Evolutionary conservation across 345 rosid species (phyloP).

Genomic region (Litchi chinensis): DNA sequence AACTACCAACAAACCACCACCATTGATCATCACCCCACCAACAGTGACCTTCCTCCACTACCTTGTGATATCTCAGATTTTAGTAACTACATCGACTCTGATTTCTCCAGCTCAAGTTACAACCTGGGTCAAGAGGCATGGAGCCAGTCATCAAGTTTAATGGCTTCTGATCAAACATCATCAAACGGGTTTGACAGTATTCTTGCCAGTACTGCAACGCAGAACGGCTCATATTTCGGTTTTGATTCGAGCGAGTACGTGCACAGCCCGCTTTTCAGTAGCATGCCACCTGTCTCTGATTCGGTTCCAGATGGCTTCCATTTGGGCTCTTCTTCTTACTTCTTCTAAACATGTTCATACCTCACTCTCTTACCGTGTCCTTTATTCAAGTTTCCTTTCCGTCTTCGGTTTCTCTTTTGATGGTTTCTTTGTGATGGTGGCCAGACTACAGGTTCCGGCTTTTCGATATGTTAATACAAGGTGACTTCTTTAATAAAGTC

Average conservation of each 20-base stretch:
- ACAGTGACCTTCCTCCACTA: constrained; percentile 56
- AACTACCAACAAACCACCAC: constrained; percentile 7
- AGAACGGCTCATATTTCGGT: constrained; percentile 36
- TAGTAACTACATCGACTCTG: constrained; percentile 14
- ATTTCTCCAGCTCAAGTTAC: constrained; percentile 27
- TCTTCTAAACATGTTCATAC: constrained; percentile 14
- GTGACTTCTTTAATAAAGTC: not conserved
- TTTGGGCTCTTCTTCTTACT: constrained; percentile 56
- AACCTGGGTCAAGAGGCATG: constrained; percentile 18
- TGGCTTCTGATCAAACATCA: constrained; percentile 22
- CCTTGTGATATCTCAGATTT: constrained; percentile 36
- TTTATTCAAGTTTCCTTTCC: not conserved
- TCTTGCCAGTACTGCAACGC: not conserved
- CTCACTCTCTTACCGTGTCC: not conserved
- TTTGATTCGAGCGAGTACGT: constrained; percentile 58
- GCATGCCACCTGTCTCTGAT: constrained; percentile 84
- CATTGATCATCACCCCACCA: not conserved
- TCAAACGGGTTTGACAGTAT: constrained; percentile 21
- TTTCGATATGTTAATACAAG: not conserved
- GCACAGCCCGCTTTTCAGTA: constrained; percentile 83
- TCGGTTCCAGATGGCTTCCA: constrained; percentile 54
- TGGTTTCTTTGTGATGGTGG: not conserved
- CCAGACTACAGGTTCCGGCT: not conserved
- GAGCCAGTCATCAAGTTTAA: constrained; percentile 21
- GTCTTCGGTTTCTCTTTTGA: no score